Conservation (phyloP, 371 early-diverging fungal genomes). For the Saksenaea vasiformis region DNA sequence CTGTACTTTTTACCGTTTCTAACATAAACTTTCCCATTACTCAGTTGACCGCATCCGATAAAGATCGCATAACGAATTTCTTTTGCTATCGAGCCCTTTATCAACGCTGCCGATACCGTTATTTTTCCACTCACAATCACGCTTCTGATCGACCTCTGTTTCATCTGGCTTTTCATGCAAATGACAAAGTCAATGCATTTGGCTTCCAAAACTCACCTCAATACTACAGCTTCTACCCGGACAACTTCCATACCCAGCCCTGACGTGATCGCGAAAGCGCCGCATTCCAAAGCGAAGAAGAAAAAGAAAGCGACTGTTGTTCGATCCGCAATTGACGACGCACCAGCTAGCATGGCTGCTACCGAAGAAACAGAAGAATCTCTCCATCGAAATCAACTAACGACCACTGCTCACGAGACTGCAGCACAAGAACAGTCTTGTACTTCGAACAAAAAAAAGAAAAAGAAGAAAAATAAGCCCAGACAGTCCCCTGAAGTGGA, state of each 20-base stretch:
- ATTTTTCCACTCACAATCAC: constrained; percentile 12
- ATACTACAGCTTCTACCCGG: background rate
- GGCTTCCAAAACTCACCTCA: constrained; percentile 11
- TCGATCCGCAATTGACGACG: background rate
- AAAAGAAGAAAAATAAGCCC: constrained; percentile 20
- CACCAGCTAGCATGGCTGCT: background rate
- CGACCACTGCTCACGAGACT: background rate
- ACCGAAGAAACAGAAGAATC: background rate
- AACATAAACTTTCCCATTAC: background rate
- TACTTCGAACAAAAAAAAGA: constrained; percentile 16
- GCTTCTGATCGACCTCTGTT: constrained; percentile 24
- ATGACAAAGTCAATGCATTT: constrained; percentile 26
- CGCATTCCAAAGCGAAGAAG: background rate
- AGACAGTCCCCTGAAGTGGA: background rate
- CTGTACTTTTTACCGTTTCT: background rate
- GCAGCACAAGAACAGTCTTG: background rate
- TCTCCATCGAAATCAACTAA: background rate
- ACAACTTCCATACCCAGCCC: constrained; percentile 1
- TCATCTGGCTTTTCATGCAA: constrained; percentile 32
- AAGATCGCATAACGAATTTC: constrained; percentile 5
- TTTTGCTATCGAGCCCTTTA: constrained; percentile 16
- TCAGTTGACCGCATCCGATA: background rate
- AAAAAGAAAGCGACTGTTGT: background rate
- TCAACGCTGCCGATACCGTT: constrained; percentile 7
- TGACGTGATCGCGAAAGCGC: background rate